Conservation (phyloP, 2,329 filamentous ascomycete species). For the Fusarium subtropicale region DNA sequence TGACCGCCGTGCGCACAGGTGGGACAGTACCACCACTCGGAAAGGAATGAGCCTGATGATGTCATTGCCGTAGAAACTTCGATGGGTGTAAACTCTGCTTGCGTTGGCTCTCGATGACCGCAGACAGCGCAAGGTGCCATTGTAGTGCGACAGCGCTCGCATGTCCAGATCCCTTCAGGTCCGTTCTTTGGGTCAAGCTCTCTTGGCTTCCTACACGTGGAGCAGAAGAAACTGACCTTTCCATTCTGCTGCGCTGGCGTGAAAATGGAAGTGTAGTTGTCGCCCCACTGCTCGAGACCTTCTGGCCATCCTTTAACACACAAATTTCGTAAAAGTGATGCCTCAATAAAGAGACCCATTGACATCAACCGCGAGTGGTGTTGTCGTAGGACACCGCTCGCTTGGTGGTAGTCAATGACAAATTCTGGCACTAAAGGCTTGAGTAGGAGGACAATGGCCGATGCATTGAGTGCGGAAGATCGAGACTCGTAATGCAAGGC, state of each 20-base stretch:
- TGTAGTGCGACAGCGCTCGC: conserved; percentile 64
- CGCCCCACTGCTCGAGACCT: conserved; percentile 64
- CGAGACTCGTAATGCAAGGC: conserved; percentile 67
- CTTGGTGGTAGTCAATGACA: conserved; percentile 67
- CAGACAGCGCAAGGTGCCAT: conserved; percentile 71
- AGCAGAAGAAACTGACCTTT: conserved; percentile 65
- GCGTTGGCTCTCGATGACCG: conserved; percentile 63
- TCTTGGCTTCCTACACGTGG: conserved; percentile 66
- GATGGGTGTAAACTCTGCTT: conserved; percentile 53
- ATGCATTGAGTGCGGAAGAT: conserved; percentile 68
- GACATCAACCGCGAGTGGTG: conserved; percentile 70
- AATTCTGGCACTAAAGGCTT: conserved; percentile 66
- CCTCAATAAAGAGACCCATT: conserved; percentile 70
- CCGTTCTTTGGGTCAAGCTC: conserved; percentile 62
- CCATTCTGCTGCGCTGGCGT: conserved; percentile 65
- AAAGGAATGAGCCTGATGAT: conserved; percentile 45
- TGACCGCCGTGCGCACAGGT: conserved; percentile 73
- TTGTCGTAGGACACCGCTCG: conserved; percentile 67
- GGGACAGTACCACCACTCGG: conserved; percentile 72
- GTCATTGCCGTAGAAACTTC: conserved; percentile 49
- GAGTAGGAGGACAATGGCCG: conserved; percentile 70
- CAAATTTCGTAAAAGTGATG: conserved; percentile 70
- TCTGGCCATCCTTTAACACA: conserved; percentile 68
- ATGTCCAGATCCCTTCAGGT: conserved; percentile 65
- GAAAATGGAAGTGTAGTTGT: conserved; percentile 66